phyloP scores from a whole-genome alignment of 2,329 filamentous ascomycete genomes.

The Trichoderma endophyticum region DNA sequence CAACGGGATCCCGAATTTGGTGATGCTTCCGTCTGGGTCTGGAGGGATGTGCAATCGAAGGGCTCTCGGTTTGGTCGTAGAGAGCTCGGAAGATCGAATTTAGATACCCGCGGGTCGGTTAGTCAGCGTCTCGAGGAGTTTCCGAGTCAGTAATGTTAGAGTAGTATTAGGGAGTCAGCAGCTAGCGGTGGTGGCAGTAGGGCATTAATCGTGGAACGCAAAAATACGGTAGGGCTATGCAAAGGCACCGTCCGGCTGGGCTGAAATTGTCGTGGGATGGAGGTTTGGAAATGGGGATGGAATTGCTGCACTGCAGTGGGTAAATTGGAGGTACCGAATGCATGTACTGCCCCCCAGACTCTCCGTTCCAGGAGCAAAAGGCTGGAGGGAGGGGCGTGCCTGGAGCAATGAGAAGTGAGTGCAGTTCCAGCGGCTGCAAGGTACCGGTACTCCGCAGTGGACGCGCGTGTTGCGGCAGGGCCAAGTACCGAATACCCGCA shows the following conservation, averaged over 20 bases:
- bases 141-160: not conserved
- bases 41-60: not conserved
- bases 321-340: not conserved
- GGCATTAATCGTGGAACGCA: not conserved
- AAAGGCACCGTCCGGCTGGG: not conserved
- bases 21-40: not conserved
- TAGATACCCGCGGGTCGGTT: not conserved
- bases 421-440: not conserved
- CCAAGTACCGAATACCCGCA: not conserved
- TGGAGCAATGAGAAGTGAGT: not conserved
- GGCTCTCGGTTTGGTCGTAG: not conserved
- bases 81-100: not conserved
- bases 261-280: slow-evolving; percentile 12
- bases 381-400: not conserved
- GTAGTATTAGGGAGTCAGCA: not conserved
- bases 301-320: not conserved
- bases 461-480: not conserved
- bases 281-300: not conserved
- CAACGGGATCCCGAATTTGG: not conserved
- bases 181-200: not conserved
- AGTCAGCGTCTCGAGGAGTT: not conserved
- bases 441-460: not conserved
- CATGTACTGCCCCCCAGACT: not conserved
- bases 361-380: not conserved
- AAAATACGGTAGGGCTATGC: not conserved